Base-by-base conservation (phyloP, 192 early-diverging fungal species). In the Radiomyces spectabilis region DNA sequence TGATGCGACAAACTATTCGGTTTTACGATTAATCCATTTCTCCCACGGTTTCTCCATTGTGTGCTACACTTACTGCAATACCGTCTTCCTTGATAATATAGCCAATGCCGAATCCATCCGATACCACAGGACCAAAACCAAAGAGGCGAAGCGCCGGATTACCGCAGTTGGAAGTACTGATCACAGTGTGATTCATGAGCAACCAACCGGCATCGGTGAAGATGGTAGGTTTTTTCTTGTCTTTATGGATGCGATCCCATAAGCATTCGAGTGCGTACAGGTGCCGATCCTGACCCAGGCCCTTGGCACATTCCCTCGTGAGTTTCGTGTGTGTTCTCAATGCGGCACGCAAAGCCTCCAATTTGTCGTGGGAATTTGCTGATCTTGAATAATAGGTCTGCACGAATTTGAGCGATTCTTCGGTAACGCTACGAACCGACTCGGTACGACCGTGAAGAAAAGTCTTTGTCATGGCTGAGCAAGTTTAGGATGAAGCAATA, bases 221-320 rank as follows among this genome's bases (percentile, higher is more conserved):
- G 19, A 75, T 65, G 3, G 49, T 18, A 22, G 73, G 73, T 31
- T 64, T 61, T 19, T 62, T 59, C n/a, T 54, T 31, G 5, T 42
- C 40, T 13, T 60, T 47, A 35, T 68, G 18, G 6, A 68, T n/a
- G 37, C 63, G 54, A n/a, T 75, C 51, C 62, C 62, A 80, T 65
- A 85, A 66, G 50, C 71, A 80, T 45, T 84, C 75, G 18, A 95
- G 81, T 1, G 86, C 92, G 24, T 92, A 81, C 66, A 95, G 52
- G 68, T 96, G 93, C 29, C 92, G 84, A 63, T 96, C 93, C 47
- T 92, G 84, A 38, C 92, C 93, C 33, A 78, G 37, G 18, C 92
- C 93, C 41, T 67, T 56, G 5, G 85, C 70, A n/a, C 87, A 88
- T 1, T 81, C 85, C 10, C 51, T 62, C 44, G 89, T 88, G 62